Evolutionary conservation across 1,284 basidiomycete genomes (phyloP).

Genomic region (Cystobasidiaceae sp.): DNA sequence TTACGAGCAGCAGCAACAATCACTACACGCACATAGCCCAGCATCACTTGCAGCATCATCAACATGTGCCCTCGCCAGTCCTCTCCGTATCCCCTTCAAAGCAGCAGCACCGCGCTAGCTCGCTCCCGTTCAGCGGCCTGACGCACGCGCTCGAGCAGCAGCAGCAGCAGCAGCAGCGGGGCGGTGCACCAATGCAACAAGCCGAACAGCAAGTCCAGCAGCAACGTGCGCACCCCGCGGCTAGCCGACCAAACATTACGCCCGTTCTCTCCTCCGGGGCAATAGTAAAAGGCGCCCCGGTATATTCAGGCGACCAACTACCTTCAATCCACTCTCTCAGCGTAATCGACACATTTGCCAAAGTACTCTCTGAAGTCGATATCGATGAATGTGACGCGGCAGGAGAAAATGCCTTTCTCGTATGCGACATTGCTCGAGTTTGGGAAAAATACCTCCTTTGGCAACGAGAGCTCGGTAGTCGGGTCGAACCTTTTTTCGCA

Average conservation of each 20-base stretch:
- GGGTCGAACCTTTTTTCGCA: slow-evolving; percentile 88
- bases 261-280: no score
- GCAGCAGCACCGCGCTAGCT: no score
- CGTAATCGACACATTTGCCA: slow-evolving; percentile 27
- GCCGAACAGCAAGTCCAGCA: no score
- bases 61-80: background rate
- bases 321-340: slow-evolving; percentile 27
- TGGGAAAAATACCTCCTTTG: slow-evolving; percentile 82
- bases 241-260: no score
- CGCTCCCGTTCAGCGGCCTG: no score
- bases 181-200: no score
- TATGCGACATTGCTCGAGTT: slow-evolving; percentile 85
- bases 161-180: no score
- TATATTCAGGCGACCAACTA: background rate
- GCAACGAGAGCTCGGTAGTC: slow-evolving; percentile 65
- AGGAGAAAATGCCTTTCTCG: slow-evolving; percentile 92
- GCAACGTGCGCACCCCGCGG: no score
- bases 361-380: slow-evolving; percentile 42
- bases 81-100: slow-evolving; percentile 2
- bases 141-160: no score
- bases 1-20: background rate
- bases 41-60: no score
- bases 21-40: background rate
- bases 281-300: no score
- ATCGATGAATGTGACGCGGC: slow-evolving; percentile 53